Evolutionary conservation across 1,139 yeast species (phyloP).

Genomic region (Arxiozyma bovina): DNA sequence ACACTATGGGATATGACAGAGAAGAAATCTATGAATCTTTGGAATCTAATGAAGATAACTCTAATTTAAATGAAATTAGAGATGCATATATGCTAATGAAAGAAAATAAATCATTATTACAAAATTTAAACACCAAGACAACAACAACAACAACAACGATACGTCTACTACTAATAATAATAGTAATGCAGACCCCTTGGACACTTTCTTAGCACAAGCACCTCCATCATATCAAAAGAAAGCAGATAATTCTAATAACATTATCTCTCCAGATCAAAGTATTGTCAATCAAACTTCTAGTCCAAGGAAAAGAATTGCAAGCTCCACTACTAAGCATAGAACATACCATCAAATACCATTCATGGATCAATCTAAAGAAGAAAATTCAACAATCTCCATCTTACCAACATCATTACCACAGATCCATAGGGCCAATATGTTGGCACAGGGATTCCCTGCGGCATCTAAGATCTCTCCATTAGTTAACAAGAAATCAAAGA

Average conservation of each 20-base stretch:
- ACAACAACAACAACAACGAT: not conserved
- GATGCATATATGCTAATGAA: constrained; percentile 86
- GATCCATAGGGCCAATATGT: constrained; percentile 89
- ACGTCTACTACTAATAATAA: too few relatives aligned
- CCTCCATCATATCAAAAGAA: constrained; percentile 18
- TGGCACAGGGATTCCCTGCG: constrained; percentile 44
- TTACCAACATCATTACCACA: constrained; percentile 91
- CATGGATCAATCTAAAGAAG: constrained; percentile 26
- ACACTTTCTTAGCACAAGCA: constrained; percentile 20
- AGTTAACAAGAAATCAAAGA: constrained; percentile 75
- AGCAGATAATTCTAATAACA: not conserved
- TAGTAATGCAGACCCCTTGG: constrained; percentile 30
- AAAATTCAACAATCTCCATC: constrained; percentile 65
- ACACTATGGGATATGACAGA: constrained; percentile 87
- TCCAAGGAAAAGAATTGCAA: constrained; percentile 12
- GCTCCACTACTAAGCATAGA: constrained; percentile 20
- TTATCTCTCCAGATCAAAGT: constrained; percentile 3
- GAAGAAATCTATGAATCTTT: constrained; percentile 80
- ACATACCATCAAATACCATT: constrained; percentile 29
- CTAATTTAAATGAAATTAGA: constrained; percentile 63
- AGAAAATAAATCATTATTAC: constrained; percentile 67
- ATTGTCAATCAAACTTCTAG: not conserved
- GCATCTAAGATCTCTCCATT: constrained; percentile 62
- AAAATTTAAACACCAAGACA: constrained; percentile 49
- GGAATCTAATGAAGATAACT: constrained; percentile 33